Evolutionary conservation across 441 rosid genomes (phyloP), one percentile per base, ranked within the genome.

Genomic region (Aquilaria agallochum): DNA sequence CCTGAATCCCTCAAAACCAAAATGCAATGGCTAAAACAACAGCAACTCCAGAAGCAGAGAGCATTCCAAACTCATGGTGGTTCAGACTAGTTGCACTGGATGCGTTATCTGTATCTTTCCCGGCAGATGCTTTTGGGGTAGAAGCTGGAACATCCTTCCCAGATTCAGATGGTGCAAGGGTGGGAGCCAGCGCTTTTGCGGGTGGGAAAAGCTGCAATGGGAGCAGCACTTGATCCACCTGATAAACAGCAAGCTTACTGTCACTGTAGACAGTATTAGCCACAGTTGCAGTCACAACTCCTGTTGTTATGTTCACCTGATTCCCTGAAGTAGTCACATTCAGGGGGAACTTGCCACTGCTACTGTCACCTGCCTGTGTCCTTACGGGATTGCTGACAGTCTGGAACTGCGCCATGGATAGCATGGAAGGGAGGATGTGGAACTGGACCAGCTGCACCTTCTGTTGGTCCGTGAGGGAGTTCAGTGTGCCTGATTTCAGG

Each of bases 301-400:
- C 97, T 1, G 95, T 94, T 27, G 93, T 74, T 8, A 94, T 33
- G 60, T 94, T 94, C 53, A 90, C 97, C 60, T 85, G 90, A 64
- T 84, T 94, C 62, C 97, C 98, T 0, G 89, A 76, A 30, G 91
- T 79, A 1, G 90, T 87, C 45, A 89, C 85, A 40, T 94, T 94
- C 5, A 94, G 71, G 6, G 90, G 92, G 72, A 83, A 93, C 56
- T 75, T 75, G 15, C 83, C 91, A 1, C 62, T 59, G 33, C 71
- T 79, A 9, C 83, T 76, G 51, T 85, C 77, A 3, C 98, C 96
- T 0, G 88, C 96, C 69, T 94, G 95, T 3, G 98, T 94, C 30
- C 93, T 79, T 66, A 94, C 64, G 2, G 98, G 98, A 73, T 94
- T 94, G 75, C 90, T 88, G 13, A 79, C 81, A 11, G 96, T 90